Percentiles rank a stretch among this genome's conserved stretches.
phyloP scores from a whole-genome alignment of 2,329 filamentous ascomycete genomes.

The Lachnellula arida region DNA sequence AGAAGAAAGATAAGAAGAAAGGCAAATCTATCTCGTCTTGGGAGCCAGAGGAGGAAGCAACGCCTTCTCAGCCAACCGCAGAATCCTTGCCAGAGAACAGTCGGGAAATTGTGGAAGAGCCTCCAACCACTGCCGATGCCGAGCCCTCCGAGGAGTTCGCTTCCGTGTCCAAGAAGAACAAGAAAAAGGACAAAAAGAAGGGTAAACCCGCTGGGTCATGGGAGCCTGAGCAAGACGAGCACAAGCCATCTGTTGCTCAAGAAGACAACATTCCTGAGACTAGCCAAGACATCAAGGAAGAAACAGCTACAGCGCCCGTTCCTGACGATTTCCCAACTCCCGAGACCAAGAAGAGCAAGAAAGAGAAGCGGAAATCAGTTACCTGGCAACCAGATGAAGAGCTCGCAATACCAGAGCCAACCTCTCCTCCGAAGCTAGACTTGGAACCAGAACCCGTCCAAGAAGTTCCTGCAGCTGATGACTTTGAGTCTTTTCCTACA shows the following conservation, averaged over 20 bases:
- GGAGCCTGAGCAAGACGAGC: slow-evolving; percentile 19
- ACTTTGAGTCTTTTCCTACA: slow-evolving; percentile 1
- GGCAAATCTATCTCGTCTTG: background rate
- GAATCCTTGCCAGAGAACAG: slow-evolving; percentile 31
- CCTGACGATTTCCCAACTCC: slow-evolving; percentile 7
- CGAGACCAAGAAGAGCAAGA: slow-evolving; percentile 33
- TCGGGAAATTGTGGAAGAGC: slow-evolving; percentile 37
- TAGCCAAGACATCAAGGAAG: slow-evolving; percentile 2
- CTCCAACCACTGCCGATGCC: slow-evolving; percentile 2
- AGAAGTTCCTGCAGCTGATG: background rate
- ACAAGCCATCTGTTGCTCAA: background rate
- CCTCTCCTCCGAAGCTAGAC: background rate
- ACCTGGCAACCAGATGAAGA: background rate
- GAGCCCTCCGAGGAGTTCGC: slow-evolving; percentile 8
- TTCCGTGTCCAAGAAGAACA: slow-evolving; percentile 16
- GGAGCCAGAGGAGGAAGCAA: background rate
- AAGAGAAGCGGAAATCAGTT: slow-evolving; percentile 25
- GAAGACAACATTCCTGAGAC: background rate
- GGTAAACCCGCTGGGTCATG: slow-evolving; percentile 8
- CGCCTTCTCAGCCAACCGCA: background rate
- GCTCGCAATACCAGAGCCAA: slow-evolving; percentile 1
- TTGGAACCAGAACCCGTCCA: background rate
- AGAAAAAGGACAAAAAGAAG: slow-evolving; percentile 23
- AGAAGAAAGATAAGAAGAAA: slow-evolving; percentile 1
- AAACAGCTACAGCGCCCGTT: background rate